Base-by-base conservation (phyloP, 139 green algal genomes). In the Picochlorum sp. region DNA sequence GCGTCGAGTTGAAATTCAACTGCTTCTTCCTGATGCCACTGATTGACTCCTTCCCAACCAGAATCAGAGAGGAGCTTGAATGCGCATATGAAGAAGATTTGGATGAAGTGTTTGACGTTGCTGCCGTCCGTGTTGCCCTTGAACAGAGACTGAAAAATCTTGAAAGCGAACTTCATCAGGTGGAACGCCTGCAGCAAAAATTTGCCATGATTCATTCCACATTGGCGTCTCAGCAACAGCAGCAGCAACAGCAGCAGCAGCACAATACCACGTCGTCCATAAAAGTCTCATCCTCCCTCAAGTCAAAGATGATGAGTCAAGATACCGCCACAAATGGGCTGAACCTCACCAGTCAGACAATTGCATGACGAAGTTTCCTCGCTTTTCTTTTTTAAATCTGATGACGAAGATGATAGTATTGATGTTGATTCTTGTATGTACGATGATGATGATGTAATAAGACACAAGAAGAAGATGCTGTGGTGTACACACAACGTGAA, bases 1-100 rank as follows among this genome's bases (percentile, higher is more conserved):
- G 68, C 15, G 82, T 87, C 54, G 86, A 92, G 80, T 75, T 94
- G 34, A 94, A 94, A 84, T 96, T 97, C 88, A 97, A 96, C 81
- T 97, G 89, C 76, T 97, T 97, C 83, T 97, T 97, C 85, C 81
- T 97, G 30, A 97, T 97, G 91, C 91, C 91, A 5, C 55, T 97
- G 18, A 76, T 97, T 18, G 87, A 97, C 79, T 62, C 74, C 18
- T 97, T 97, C 78, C 86, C 88, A 10, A 68, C 70, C 10, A 71
- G 72, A 24, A 77, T 96, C 75, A 77, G 91, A 6, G 78, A 88
- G 57, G 86, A 96, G 66, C 74, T 96, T 45, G 90, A 97, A 81
- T 47, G 50, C 2, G 85, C 85, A 6, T 96, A 87, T 57, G 84
- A 91, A 51, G 76, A 86, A 58, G 85, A 91, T 71, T 65, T 96